A percentile compares a stretch with the other conserved stretches of the same genome.
Evolutionary conservation across 2,329 filamentous ascomycete genomes (phyloP).

Genomic region (Malbranchea zuffiana): DNA sequence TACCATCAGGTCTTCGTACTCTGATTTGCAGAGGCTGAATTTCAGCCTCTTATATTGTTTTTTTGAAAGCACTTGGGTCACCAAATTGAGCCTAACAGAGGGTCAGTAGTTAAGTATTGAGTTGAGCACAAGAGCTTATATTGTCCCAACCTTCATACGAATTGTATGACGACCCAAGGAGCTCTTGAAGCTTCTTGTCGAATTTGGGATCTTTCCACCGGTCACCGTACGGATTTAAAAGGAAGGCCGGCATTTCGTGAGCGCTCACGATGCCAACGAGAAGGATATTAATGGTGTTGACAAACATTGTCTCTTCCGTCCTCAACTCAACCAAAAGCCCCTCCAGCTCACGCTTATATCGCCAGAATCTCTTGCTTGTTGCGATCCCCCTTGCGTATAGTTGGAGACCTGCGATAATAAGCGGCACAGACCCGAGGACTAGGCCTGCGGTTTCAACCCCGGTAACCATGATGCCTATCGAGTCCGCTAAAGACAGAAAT

Average conservation of each 20-base stretch:
- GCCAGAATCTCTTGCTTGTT: conserved; percentile 3
- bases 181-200: not conserved
- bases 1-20: conserved; percentile 3
- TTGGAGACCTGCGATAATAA: conserved; percentile 13
- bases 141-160: too few species aligned
- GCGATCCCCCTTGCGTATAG: conserved; percentile 10
- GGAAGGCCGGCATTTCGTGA: not conserved
- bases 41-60: conserved; percentile 3
- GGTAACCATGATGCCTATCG: not conserved
- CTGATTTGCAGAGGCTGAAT: not conserved
- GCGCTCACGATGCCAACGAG: conserved; percentile 3
- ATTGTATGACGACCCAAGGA: not conserved
- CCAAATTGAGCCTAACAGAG: conserved; percentile 1
- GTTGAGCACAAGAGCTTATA: too few species aligned
- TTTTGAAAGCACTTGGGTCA: conserved; percentile 2
- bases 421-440: conserved; percentile 15
- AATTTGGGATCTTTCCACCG: not conserved
- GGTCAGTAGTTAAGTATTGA: too few species aligned
- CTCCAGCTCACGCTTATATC: conserved; percentile 7
- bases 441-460: conserved; percentile 16
- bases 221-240: not conserved
- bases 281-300: conserved; percentile 5
- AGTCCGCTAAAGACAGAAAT: not conserved
- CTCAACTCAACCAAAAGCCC: not conserved
- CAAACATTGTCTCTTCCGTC: conserved; percentile 5